Percentiles rank a stretch among this genome's conserved stretches.
Conservation (phyloP, 2,329 filamentous ascomycete species). For the Myrmaecium sp. region DNA sequence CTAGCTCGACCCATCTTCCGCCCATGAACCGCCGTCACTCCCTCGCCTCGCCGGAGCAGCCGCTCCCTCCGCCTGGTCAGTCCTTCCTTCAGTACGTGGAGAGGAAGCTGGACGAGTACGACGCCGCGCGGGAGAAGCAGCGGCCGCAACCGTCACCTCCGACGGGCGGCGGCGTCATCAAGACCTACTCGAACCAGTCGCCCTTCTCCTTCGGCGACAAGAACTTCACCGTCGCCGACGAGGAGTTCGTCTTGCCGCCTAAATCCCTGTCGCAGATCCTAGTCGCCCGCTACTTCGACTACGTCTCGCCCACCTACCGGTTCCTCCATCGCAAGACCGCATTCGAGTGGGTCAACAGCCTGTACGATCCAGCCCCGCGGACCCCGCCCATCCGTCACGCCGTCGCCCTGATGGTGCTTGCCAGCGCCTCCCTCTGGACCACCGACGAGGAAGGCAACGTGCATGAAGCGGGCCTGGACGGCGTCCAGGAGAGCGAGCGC, state of each 20-base stretch:
- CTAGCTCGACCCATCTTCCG: not conserved
- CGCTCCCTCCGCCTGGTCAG: too few species aligned
- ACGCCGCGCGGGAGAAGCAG: constrained; percentile 52
- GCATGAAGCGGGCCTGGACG: constrained; percentile 1
- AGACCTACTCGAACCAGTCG: constrained; percentile 22
- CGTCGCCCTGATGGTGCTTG: constrained; percentile 19
- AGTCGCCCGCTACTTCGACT: constrained; percentile 40
- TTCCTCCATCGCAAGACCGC: constrained; percentile 39
- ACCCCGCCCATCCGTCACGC: constrained; percentile 19
- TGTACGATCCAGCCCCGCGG: constrained; percentile 12
- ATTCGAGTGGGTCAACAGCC: constrained; percentile 24
- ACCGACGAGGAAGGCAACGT: constrained; percentile 25
- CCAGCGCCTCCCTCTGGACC: constrained; percentile 30
- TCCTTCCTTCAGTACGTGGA: constrained; percentile 28
- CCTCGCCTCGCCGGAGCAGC: constrained; percentile 27
- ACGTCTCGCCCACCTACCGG: constrained; percentile 42
- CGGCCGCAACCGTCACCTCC: constrained; percentile 32
- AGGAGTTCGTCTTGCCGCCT: constrained; percentile 14
- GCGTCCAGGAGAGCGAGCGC: constrained; percentile 22
- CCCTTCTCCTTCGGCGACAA: constrained; percentile 35
- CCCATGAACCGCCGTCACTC: constrained; percentile 7
- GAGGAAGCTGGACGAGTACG: constrained; percentile 37
- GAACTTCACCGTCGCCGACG: constrained; percentile 24
- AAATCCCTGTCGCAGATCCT: constrained; percentile 27
- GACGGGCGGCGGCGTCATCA: constrained; percentile 3